Base-by-base conservation (phyloP, 2,329 filamentous ascomycete species). In the Paecilomyces formosus region DNA sequence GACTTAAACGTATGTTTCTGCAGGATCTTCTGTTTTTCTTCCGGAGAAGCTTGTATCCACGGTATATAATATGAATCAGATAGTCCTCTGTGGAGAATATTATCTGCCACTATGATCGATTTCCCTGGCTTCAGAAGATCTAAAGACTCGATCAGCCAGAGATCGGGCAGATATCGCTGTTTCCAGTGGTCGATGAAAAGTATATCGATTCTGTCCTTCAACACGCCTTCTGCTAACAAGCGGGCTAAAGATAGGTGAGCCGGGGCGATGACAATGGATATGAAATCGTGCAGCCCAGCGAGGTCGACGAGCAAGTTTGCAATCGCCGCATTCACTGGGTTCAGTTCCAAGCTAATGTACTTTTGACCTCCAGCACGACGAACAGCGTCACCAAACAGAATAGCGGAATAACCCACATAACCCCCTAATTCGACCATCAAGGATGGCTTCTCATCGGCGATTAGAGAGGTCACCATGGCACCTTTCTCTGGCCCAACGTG, bases 111-210 rank as follows among this genome's bases (percentile, higher is more conserved):
- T 6, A 78, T 60, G 4, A 76, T 62, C 4, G 69, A 68, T 0
- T 88, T 88, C 0, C 81, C 78, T 0, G 76, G 78, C 2, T 94
- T 78, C 35, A 93, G 70, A 0, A 61, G 26, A 0, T 80, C 81
- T 4, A 92, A 75, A 45, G 88, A 80, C 74, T 94, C 90, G 68
- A 87, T 90, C 0, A 92, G 80, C 74, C 91, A 91, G 61, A 93
- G 73, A 65, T 94, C 90, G 0, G 83, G 81, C 0, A 82, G 84
- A 70, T 93, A 94, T 0, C 86, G 83, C 0, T 88, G 87, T 72
- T 93, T 92, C 73, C 88, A 87, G 71, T 94, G 90, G 66, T 94
- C 90, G 35, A 94, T 76, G 71, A 94, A 93, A 72, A 92, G 77
- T 45, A 92, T 74, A 65, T 91, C 88, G 60, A 92, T 45, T 4